These are phyloP conservation scores for Trichoderma endophyticum DNA, from an alignment of 2,329 filamentous ascomycete species.

Conservation along the genomic window DNA sequence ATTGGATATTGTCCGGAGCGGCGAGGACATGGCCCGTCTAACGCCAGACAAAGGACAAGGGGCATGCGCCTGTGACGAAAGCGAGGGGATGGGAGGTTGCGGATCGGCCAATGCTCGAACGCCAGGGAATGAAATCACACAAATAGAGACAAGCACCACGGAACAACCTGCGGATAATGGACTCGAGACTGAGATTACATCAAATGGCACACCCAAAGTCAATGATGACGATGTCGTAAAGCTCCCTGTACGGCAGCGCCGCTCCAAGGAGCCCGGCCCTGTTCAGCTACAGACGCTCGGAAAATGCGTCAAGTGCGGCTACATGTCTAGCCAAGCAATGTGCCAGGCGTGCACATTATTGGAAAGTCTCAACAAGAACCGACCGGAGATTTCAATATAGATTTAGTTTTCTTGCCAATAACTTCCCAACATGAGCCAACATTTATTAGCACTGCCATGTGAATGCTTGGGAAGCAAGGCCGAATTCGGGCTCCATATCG, in stretches of 20 bases:
- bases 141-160: conserved; percentile 61
- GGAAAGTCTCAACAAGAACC: conserved; percentile 83
- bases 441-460: neutral
- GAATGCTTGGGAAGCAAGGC: neutral
- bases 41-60: conserved; percentile 38
- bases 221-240: conserved; percentile 32
- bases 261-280: conserved; percentile 29
- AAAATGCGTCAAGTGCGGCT: conserved; percentile 83
- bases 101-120: conserved; percentile 61
- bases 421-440: neutral
- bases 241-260: conserved; percentile 34
- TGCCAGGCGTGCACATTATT: conserved; percentile 93
- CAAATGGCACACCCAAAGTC: conserved; percentile 22
- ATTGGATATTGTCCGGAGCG: conserved; percentile 87
- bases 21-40: conserved; percentile 93
- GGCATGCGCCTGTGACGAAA: conserved; percentile 38
- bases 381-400: conserved; percentile 56
- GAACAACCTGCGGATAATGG: conserved; percentile 21
- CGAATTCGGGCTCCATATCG: conserved; percentile 21
- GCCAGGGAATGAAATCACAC: conserved; percentile 74
- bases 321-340: conserved; percentile 88
- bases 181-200: conserved; percentile 35
- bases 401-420: conserved; percentile 17
- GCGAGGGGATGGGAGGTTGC: conserved; percentile 61
- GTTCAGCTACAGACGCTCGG: conserved; percentile 70